These are phyloP conservation scores for Serendipita sp. DNA, from an alignment of 768 basidiomycete genomes.

Conservation along the genomic window DNA sequence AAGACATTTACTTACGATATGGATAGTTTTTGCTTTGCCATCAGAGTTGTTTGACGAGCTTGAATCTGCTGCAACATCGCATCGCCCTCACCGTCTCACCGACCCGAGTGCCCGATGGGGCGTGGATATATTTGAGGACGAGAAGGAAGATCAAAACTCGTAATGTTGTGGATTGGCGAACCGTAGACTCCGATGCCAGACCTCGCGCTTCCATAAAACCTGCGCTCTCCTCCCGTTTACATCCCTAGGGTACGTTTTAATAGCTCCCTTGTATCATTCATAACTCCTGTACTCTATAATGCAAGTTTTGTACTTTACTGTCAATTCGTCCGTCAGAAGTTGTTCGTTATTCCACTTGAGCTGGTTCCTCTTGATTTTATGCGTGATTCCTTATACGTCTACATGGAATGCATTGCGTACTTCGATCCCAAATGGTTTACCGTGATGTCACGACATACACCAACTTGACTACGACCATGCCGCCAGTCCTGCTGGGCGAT, in stretches of 20 bases:
- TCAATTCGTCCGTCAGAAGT: not conserved
- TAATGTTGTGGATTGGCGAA: not conserved
- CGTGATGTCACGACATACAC: too few relatives aligned
- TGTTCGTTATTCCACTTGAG: not conserved
- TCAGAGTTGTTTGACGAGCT: conserved; percentile 26
- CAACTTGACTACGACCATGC: not conserved
- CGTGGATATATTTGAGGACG: conserved; percentile 3
- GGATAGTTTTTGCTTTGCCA: conserved; percentile 21
- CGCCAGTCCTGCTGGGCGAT: not conserved
- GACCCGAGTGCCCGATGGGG: not conserved
- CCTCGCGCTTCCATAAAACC: not conserved
- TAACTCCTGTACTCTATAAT: too few relatives aligned
- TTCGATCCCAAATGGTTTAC: too few relatives aligned
- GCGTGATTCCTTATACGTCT: too few relatives aligned
- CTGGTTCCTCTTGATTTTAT: not conserved
- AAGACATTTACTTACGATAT: not conserved
- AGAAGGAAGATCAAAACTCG: not conserved
- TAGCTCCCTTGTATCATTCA: too few relatives aligned
- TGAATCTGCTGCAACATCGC: conserved; percentile 36
- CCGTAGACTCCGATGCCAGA: not conserved
- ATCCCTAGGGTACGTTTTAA: too few relatives aligned
- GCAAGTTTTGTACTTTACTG: too few relatives aligned
- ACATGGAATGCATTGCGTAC: too few relatives aligned
- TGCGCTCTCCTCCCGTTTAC: not conserved
- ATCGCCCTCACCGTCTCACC: conserved; percentile 14